Conservation (phyloP, 2,329 filamentous ascomycete genomes). For the Paracoccidioides lutzii region DNA sequence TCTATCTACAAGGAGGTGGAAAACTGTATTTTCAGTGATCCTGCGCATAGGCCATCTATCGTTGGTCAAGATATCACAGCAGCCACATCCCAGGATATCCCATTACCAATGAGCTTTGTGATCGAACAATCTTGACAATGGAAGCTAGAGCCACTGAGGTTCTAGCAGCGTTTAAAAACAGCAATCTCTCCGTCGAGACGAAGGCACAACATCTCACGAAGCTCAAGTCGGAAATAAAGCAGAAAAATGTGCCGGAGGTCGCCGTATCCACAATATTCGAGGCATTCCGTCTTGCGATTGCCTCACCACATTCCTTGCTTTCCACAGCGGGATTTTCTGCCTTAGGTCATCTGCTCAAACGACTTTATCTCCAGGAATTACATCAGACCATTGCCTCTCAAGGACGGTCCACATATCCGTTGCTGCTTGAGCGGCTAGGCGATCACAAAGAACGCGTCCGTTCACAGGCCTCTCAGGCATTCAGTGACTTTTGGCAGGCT, state of each 20-base stretch:
- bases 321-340: constrained; percentile 77
- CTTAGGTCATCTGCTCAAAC: constrained; percentile 74
- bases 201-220: constrained; percentile 59
- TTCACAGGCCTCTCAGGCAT: constrained; percentile 57
- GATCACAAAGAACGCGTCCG: constrained; percentile 81
- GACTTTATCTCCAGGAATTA: constrained; percentile 72
- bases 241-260: constrained; percentile 69
- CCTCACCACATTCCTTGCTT: constrained; percentile 63
- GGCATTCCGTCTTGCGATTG: constrained; percentile 60
- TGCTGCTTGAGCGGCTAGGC: constrained; percentile 73
- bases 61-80: background rate
- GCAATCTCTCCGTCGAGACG: constrained; percentile 54
- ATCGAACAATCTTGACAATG: constrained; percentile 29
- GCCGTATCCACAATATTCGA: constrained; percentile 67
- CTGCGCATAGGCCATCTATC: background rate
- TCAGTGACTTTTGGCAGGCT: constrained; percentile 63
- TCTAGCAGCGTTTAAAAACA: constrained; percentile 43
- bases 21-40: background rate
- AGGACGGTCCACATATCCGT: constrained; percentile 55
- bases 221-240: constrained; percentile 82
- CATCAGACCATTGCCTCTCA: constrained; percentile 57
- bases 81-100: background rate
- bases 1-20: background rate
- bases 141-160: constrained; percentile 44
- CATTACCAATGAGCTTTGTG: constrained; percentile 9